These are phyloP conservation scores for Pestalotiopsis sp. DNA, from an alignment of 2,329 filamentous ascomycete genomes.

Conservation along the genomic window DNA sequence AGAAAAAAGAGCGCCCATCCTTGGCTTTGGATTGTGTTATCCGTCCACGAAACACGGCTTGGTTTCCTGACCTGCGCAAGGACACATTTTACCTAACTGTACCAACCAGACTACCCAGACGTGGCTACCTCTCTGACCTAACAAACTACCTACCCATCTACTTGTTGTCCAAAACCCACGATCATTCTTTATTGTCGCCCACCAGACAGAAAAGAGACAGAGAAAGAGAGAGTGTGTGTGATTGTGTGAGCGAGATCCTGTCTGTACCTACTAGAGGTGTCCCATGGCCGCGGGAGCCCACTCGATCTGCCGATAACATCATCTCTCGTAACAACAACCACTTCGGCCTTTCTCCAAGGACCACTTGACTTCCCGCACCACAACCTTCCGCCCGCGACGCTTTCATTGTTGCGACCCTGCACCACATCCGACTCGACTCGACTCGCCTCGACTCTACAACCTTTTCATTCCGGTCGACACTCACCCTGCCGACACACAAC, in stretches of 20 bases:
- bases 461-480: neutral
- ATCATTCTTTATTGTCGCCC: neutral
- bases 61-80: neutral
- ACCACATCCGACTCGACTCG: neutral
- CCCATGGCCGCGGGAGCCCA: neutral
- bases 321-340: neutral
- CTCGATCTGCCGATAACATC: neutral
- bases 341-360: neutral
- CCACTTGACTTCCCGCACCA: neutral
- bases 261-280: neutral
- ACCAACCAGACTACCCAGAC: neutral
- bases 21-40: neutral
- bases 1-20: neutral
- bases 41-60: slow-evolving; percentile 2
- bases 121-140: too few species aligned
- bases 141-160: neutral
- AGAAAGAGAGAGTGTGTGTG: too few species aligned
- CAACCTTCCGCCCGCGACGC: neutral
- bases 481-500: neutral
- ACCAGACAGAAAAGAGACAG: neutral
- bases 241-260: neutral
- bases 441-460: neutral
- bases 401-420: slow-evolving; percentile 3
- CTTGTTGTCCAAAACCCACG: neutral
- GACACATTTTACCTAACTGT: slow-evolving; percentile 7